A percentile compares a stretch with the other conserved stretches of the same genome.
These are phyloP conservation scores for Mytilinidion resinicola DNA, from an alignment of 495 filamentous ascomycete genomes.

Conservation along the genomic window DNA sequence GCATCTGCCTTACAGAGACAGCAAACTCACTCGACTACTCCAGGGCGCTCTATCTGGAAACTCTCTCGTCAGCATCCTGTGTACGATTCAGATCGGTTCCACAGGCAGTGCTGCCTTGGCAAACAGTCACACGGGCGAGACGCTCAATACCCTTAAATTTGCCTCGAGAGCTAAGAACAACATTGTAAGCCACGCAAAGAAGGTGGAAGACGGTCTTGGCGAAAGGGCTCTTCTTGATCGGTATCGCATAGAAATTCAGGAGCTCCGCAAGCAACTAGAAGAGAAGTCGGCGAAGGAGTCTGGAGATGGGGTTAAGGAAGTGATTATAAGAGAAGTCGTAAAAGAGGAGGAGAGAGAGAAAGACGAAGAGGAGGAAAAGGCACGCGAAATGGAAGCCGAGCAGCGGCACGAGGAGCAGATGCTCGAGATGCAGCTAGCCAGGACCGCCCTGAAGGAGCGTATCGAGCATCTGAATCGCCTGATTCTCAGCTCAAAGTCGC, in stretches of 20 bases:
- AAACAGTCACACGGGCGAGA: constrained; percentile 71
- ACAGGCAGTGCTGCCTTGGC: constrained; percentile 56
- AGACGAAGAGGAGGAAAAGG: constrained; percentile 57
- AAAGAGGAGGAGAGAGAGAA: constrained; percentile 58
- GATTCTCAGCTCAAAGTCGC: constrained; percentile 90
- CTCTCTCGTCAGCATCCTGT: constrained; percentile 93
- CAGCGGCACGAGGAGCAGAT: constrained; percentile 93
- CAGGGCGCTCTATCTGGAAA: constrained; percentile 91
- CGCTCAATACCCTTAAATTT: constrained; percentile 93
- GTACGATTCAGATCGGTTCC: constrained; percentile 78
- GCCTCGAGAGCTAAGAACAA: constrained; percentile 94
- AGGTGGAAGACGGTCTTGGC: constrained; percentile 84
- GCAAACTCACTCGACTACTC: constrained; percentile 87
- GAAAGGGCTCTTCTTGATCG: constrained; percentile 84
- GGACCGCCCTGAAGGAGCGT: constrained; percentile 91
- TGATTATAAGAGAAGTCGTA: constrained; percentile 18
- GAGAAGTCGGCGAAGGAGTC: constrained; percentile 57
- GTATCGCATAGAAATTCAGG: constrained; percentile 88
- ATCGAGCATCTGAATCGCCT: constrained; percentile 96
- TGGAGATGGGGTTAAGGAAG: constrained; percentile 43
- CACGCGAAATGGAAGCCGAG: constrained; percentile 69
- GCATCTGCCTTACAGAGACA: constrained; percentile 93
- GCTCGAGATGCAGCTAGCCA: constrained; percentile 93
- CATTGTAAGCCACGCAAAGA: constrained; percentile 95
- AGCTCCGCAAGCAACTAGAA: constrained; percentile 76